phyloP scores from a whole-genome alignment of 148 eudicot species.

The Euryodendron excelsum region DNA sequence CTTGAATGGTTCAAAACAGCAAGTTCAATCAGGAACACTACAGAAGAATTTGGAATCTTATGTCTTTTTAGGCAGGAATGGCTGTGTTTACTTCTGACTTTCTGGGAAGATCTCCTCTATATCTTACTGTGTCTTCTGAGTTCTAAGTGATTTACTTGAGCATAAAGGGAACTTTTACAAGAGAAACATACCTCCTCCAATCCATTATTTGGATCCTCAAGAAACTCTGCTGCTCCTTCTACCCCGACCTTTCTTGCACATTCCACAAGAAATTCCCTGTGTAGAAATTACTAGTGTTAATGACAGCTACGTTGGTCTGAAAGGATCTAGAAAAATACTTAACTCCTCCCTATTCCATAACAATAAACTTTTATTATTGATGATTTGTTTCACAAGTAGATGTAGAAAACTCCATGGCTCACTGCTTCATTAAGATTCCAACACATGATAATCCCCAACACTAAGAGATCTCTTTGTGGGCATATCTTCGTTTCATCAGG shows the following conservation, averaged over 20 bases:
- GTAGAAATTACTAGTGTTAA: not conserved
- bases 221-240: conserved; percentile 88
- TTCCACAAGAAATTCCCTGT: conserved; percentile 82
- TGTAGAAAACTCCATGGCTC: not conserved
- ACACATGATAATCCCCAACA: not conserved
- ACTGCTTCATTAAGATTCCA: not conserved
- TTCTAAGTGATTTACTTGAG: too few relatives aligned
- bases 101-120: not conserved
- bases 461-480: not conserved
- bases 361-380: not conserved
- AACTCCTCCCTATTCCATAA: not conserved
- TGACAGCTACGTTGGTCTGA: not conserved
- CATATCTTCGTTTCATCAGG: conserved; percentile 1
- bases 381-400: not conserved
- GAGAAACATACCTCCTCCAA: conserved; percentile 58
- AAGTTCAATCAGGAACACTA: not conserved
- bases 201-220: conserved; percentile 75
- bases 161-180: not conserved
- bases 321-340: not conserved
- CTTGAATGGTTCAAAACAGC: conserved; percentile 28
- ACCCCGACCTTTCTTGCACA: conserved; percentile 73
- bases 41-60: not conserved
- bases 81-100: not conserved
- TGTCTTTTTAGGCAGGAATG: too few relatives aligned
- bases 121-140: not conserved